phyloP scores from a whole-genome alignment of 345 rosid species.

The Camelina neglecta region DNA sequence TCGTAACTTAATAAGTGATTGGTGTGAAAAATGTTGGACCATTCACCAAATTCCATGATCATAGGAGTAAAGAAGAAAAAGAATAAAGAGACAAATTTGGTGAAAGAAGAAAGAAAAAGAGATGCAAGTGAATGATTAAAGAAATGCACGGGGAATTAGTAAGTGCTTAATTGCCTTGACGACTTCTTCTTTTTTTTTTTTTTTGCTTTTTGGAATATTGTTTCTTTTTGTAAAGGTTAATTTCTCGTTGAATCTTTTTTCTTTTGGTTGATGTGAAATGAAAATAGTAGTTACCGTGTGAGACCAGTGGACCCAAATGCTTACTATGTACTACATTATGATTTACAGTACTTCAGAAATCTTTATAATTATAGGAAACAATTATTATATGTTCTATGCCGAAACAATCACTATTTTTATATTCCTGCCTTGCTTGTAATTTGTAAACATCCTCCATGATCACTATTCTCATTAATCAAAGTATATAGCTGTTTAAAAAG shows the following conservation, averaged over 20 bases:
- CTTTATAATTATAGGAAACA: neutral
- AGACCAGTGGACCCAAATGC: conserved; percentile 33
- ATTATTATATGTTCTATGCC: conserved; percentile 11
- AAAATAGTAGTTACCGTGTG: conserved; percentile 37
- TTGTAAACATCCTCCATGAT: neutral
- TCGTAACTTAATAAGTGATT: neutral
- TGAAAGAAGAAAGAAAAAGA: conserved; percentile 13
- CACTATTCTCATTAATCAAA: too few relatives aligned
- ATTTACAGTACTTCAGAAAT: conserved; percentile 1
- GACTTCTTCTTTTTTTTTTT: conserved; percentile 37
- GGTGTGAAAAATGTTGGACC: neutral
- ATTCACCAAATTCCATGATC: conserved; percentile 12
- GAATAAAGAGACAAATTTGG: conserved; percentile 1
- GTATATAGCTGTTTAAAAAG: neutral
- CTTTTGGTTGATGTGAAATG: conserved; percentile 18
- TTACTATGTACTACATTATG: conserved; percentile 6
- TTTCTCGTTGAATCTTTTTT: neutral
- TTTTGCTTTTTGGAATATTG: conserved; percentile 7
- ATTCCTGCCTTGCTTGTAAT: too few relatives aligned
- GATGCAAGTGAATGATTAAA: conserved; percentile 43
- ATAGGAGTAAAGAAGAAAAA: neutral
- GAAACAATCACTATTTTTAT: neutral
- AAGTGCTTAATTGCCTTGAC: conserved; percentile 47
- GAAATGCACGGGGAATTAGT: conserved; percentile 42
- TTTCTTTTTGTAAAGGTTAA: neutral